phyloP scores from a whole-genome alignment of 495 filamentous ascomycete species.

The Penicillium flavigenum region DNA sequence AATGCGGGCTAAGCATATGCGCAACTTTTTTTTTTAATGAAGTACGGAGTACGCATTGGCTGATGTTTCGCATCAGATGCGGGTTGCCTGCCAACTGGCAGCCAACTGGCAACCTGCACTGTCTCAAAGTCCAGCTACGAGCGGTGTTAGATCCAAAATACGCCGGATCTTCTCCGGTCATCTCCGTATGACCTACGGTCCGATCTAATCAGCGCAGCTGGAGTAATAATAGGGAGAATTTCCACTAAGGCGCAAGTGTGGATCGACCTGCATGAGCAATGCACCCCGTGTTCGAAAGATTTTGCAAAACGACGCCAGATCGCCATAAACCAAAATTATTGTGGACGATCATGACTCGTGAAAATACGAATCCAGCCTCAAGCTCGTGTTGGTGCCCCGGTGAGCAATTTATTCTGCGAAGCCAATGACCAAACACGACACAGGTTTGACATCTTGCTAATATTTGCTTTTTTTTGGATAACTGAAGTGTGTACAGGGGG shows the following conservation, averaged over 20 bases:
- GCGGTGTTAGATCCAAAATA: not conserved
- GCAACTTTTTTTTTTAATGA: too few species aligned
- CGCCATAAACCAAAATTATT: not conserved
- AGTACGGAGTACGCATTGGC: not conserved
- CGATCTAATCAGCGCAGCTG: not conserved
- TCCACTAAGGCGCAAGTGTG: not conserved
- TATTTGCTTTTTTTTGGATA: conserved; percentile 15
- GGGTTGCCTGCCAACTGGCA: not conserved
- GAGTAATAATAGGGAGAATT: not conserved
- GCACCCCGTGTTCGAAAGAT: conserved; percentile 10
- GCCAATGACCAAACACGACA: conserved; percentile 11
- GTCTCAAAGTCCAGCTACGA: not conserved
- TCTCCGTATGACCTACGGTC: not conserved
- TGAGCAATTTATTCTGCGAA: conserved; percentile 1
- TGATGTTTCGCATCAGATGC: not conserved
- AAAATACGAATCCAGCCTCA: conserved; percentile 9
- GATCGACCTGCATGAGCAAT: conserved; percentile 7
- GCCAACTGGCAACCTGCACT: not conserved
- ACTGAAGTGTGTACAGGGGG: not conserved
- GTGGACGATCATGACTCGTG: not conserved
- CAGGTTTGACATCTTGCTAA: conserved; percentile 10
- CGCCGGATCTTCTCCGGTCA: not conserved
- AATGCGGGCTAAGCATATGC: conserved; percentile 5
- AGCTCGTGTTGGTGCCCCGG: conserved; percentile 10
- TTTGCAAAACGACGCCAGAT: conserved; percentile 11